Percentiles rank a stretch among this genome's conserved stretches.
phyloP scores from a whole-genome alignment of 768 basidiomycete species.

The Nevesoporus exiguus region DNA sequence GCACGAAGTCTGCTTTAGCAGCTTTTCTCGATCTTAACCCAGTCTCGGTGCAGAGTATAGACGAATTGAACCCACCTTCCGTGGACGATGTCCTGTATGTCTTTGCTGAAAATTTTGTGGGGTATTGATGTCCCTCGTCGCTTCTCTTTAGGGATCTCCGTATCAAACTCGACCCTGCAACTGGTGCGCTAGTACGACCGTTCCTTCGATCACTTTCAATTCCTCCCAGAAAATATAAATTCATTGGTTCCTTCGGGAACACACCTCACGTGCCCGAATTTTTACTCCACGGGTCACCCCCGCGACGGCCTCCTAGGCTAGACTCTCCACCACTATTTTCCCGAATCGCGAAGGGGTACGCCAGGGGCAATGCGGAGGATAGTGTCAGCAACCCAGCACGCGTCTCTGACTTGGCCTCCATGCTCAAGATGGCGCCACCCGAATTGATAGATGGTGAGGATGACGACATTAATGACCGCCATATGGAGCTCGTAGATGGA shows the following conservation, averaged over 20 bases:
- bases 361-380: background rate
- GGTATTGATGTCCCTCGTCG: background rate
- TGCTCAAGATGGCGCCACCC: slow-evolving; percentile 22
- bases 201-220: slow-evolving; percentile 29
- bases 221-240: slow-evolving; percentile 16
- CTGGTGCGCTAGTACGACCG: slow-evolving; percentile 19
- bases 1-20: slow-evolving; percentile 20
- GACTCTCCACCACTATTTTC: slow-evolving; percentile 49
- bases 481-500: slow-evolving; percentile 59
- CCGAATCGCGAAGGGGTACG: slow-evolving; percentile 10
- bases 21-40: slow-evolving; percentile 21
- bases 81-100: slow-evolving; percentile 42
- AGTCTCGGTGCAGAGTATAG: slow-evolving; percentile 31
- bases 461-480: slow-evolving; percentile 42
- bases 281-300: slow-evolving; percentile 31
- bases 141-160: slow-evolving; percentile 30
- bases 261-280: slow-evolving; percentile 28
- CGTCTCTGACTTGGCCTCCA: slow-evolving; percentile 27
- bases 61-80: slow-evolving; percentile 30
- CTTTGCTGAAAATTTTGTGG: background rate
- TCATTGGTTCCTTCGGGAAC: slow-evolving; percentile 6
- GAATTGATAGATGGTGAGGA: slow-evolving; percentile 38
- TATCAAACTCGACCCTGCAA: slow-evolving; percentile 28
- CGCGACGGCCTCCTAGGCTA: slow-evolving; percentile 20
- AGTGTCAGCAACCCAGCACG: slow-evolving; percentile 10